Evolutionary conservation across 2,329 filamentous ascomycete species (phyloP).

Genomic region (Aspergillus persii): DNA sequence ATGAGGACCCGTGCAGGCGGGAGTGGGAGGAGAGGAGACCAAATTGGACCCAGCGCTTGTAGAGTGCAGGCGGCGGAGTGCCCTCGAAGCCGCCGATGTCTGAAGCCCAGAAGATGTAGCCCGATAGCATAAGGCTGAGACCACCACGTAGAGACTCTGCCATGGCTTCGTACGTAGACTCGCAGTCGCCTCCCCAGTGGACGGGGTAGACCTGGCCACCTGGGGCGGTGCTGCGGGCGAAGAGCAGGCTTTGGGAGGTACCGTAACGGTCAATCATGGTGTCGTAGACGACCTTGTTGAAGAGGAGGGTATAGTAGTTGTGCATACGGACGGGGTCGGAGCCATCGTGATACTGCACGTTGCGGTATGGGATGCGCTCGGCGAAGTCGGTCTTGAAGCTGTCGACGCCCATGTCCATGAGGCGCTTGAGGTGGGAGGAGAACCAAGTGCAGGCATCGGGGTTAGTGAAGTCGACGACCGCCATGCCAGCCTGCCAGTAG

Average conservation of each 20-base stretch:
- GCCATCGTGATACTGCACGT: conserved; percentile 63
- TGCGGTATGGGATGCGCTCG: conserved; percentile 65
- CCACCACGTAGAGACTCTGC: conserved; percentile 68
- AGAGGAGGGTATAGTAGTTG: conserved; percentile 73
- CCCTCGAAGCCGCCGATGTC: conserved; percentile 74
- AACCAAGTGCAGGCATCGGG: conserved; percentile 67
- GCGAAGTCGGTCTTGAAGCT: conserved; percentile 75
- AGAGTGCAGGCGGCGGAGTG: conserved; percentile 64
- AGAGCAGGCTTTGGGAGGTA: conserved; percentile 59
- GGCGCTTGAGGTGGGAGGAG: conserved; percentile 56
- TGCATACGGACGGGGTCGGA: conserved; percentile 67
- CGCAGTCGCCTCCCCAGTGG: conserved; percentile 73
- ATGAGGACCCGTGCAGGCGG: conserved; percentile 66
- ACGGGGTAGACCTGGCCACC: conserved; percentile 69
- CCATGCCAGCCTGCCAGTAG: conserved; percentile 75
- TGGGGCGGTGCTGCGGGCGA: conserved; percentile 65
- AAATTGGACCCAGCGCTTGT: conserved; percentile 78
- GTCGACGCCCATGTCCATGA: conserved; percentile 69
- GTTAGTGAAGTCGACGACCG: conserved; percentile 71
- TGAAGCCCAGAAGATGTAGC: conserved; percentile 67
- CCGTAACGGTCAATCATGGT: conserved; percentile 57
- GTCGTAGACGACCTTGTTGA: conserved; percentile 69
- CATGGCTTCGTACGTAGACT: conserved; percentile 70
- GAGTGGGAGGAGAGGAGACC: conserved; percentile 69
- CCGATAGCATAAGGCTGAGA: conserved; percentile 61